phyloP scores from a whole-genome alignment of 768 basidiomycete genomes.

The Podaxis rugospora region DNA sequence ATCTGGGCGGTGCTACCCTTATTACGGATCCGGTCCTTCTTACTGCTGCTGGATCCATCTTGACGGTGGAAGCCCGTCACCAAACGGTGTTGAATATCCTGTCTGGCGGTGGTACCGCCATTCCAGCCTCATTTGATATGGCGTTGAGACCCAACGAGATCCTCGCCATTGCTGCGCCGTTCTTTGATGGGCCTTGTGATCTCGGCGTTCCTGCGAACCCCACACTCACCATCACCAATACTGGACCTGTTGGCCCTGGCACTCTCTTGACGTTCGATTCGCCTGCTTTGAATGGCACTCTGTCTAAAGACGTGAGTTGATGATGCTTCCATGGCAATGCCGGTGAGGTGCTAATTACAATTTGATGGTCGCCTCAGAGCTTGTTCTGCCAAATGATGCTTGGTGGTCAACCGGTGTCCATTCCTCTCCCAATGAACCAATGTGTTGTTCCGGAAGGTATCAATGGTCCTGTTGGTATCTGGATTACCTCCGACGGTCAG shows the following conservation, averaged over 20 bases:
- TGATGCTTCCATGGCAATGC: not conserved
- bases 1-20: constrained; percentile 68
- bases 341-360: constrained; percentile 5
- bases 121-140: constrained; percentile 71
- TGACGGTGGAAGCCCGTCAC: constrained; percentile 83
- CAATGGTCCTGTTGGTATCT: constrained; percentile 74
- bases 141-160: constrained; percentile 66
- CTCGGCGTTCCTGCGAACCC: constrained; percentile 59
- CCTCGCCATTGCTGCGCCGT: constrained; percentile 61
- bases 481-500: constrained; percentile 57
- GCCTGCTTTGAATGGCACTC: constrained; percentile 46
- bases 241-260: constrained; percentile 49
- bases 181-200: constrained; percentile 64
- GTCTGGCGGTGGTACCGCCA: constrained; percentile 48
- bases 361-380: constrained; percentile 27
- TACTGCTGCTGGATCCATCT: constrained; percentile 64
- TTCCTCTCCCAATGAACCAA: constrained; percentile 52
- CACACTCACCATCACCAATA: constrained; percentile 59
- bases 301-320: constrained; percentile 34
- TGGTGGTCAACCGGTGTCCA: constrained; percentile 52
- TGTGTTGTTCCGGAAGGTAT: constrained; percentile 65
- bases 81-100: constrained; percentile 74
- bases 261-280: constrained; percentile 61
- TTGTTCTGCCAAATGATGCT: constrained; percentile 75
- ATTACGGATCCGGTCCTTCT: constrained; percentile 57